phyloP scores from a whole-genome alignment of 345 rosid species.

The Gossypium stocksii region DNA sequence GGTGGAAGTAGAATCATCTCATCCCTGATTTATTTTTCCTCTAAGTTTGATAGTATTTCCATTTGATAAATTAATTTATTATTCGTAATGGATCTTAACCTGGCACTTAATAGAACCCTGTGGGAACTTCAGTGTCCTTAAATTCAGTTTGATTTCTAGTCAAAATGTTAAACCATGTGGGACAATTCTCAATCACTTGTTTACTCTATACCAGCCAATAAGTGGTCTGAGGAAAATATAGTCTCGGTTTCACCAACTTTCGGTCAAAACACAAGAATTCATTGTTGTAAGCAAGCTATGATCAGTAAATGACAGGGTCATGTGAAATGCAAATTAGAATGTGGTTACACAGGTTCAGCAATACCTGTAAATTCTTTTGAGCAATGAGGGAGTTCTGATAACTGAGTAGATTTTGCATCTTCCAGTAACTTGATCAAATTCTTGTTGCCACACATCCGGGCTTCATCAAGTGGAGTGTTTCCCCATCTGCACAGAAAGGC shows the following conservation, averaged over 20 bases:
- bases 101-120: neutral
- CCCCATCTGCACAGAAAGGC: constrained; percentile 63
- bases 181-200: neutral
- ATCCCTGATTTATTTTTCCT: neutral
- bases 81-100: neutral
- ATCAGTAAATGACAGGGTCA: neutral
- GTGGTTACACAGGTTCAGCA: neutral
- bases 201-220: neutral
- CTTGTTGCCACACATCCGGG: constrained; percentile 68
- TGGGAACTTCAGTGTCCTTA: neutral
- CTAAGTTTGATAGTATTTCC: neutral
- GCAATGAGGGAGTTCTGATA: constrained; percentile 30
- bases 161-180: neutral
- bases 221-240: neutral
- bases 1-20: neutral
- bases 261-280: neutral
- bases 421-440: constrained; percentile 74
- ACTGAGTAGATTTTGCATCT: constrained; percentile 46
- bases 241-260: neutral
- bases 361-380: constrained; percentile 50
- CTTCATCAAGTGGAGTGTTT: constrained; percentile 75
- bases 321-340: neutral
- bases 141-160: neutral
- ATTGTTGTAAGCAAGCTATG: neutral
- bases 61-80: neutral